Percentiles rank a stretch among this genome's conserved stretches.
Evolutionary conservation across 164 flowering plant species (phyloP).

Genomic region (Nelumbo lutea): DNA sequence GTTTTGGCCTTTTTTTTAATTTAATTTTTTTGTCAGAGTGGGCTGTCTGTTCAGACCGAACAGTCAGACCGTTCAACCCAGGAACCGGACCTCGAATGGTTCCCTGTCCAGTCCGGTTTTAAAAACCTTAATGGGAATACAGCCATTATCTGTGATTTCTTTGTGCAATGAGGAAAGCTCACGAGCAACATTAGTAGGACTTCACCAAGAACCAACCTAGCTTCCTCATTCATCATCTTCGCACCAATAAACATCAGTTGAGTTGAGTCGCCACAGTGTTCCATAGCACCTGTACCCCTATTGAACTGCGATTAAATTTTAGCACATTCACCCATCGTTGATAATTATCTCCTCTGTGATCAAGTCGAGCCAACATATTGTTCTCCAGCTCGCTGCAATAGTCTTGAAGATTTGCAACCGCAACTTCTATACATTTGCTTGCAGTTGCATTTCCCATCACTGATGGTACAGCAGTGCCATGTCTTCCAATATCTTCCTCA

Average conservation of each 20-base stretch:
- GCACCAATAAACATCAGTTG: conserved; percentile 98
- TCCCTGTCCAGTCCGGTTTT: no score
- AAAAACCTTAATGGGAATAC: no score
- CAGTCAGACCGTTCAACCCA: no score
- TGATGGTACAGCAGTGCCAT: conserved; percentile 52
- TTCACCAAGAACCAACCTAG: conserved; percentile 91
- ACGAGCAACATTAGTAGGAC: conserved; percentile 81
- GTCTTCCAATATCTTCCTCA: conserved; percentile 95
- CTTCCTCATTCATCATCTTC: conserved; percentile 91
- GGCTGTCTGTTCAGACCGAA: no score
- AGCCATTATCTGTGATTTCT: conserved; percentile 95
- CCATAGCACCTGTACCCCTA: conserved; percentile 99
- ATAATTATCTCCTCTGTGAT: conserved; percentile 90
- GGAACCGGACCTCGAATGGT: no score
- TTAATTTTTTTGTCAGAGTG: no score
- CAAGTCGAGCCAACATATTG: conserved; percentile 86
- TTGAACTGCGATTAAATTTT: conserved; percentile 96
- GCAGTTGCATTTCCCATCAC: conserved; percentile 84
- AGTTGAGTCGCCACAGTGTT: conserved; percentile 84
- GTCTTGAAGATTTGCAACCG: conserved; percentile 96
- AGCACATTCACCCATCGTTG: conserved; percentile 98
- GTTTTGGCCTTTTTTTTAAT: no score
- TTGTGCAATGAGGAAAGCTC: conserved; percentile 92
- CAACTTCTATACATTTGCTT: conserved; percentile 96
- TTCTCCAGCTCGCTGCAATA: conserved; percentile 99